Conservation (phyloP, 306 rosid species). For the Vigna unguiculata region DNA sequence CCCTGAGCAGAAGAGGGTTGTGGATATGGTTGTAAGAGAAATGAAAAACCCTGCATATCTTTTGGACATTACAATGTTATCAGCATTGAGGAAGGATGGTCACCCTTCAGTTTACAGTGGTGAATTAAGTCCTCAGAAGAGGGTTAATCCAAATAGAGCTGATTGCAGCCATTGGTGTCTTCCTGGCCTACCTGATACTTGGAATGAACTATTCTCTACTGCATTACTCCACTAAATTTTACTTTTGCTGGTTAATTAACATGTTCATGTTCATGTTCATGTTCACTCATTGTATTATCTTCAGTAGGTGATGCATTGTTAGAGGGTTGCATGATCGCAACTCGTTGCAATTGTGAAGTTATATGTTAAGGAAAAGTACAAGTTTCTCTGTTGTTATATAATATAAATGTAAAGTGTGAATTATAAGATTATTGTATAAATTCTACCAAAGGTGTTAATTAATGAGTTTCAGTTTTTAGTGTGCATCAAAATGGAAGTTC, state of each 20-base stretch:
- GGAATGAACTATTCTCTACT: constrained; percentile 78
- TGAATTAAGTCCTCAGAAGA: constrained; percentile 70
- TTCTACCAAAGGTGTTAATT: background rate
- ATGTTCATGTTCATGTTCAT: background rate
- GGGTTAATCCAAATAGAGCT: constrained; percentile 67
- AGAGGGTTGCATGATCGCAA: constrained; percentile 26
- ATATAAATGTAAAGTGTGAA: constrained; percentile 5
- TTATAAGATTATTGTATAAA: background rate
- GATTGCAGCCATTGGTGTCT: constrained; percentile 97
- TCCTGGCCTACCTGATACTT: constrained; percentile 87
- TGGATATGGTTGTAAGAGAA: constrained; percentile 66
- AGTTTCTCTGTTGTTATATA: background rate
- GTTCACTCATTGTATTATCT: background rate
- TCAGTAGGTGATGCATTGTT: constrained; percentile 31
- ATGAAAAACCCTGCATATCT: constrained; percentile 62
- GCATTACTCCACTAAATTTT: constrained; percentile 53
- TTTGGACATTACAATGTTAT: constrained; percentile 73
- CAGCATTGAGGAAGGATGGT: constrained; percentile 75
- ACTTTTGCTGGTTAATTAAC: constrained; percentile 14
- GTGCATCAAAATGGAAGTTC: background rate
- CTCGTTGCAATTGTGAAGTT: constrained; percentile 45
- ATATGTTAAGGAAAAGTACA: constrained; percentile 16
- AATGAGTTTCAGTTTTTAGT: constrained; percentile 10
- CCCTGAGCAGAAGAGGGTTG: constrained; percentile 70
- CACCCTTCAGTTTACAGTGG: constrained; percentile 89